Base-by-base conservation (phyloP, 306 rosid species). In the Cajanus cajan region DNA sequence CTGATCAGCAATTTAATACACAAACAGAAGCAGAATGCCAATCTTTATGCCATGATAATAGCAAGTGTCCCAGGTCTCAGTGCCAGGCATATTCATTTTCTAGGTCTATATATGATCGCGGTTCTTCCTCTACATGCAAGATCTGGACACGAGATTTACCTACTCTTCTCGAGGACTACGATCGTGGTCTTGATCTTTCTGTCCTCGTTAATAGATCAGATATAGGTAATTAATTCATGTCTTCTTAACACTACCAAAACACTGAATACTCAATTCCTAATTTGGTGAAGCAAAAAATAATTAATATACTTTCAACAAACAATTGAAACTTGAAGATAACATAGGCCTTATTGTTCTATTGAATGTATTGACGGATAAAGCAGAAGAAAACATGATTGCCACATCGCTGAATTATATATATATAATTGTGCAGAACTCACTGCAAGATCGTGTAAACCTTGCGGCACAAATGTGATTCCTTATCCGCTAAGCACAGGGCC, bases 401-500 rank as follows among this genome's bases (percentile, higher is more conserved):
- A 50, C 15, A 54, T 40, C 8, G 8, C 10, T 57, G 16, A 57
- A 24, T 25, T 58, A 51, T n/a, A n/a, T n/a, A 2, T 43, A 36
- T 55, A 8, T 18, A 44, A 2, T 73, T 70, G 47, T 86, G 83
- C 82, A 88, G 92, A 7, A 34, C 37, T 83, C 70, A 90, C 62
- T 9, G 34, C 6, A 0, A 77, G 45, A 73, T 14, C 62, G 8
- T 90, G 89, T 40, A 7, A 50, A 22, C 86, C 85, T 54, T 90
- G 92, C 31, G 94, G 94, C 37, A 83, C 82, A 15, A 64, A 55
- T 0, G 2, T 1, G 1, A 82, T 90, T 51, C 92, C 92, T 21
- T 90, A 88, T 86, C 92, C 94, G 1, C 36, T 86, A 9, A 86
- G 90, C 78, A 88, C 82, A 0, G 15, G 80, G 21, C 39, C 15